A percentile compares a stretch with the other conserved stretches of the same genome.
These are phyloP conservation scores for Vararia minispora DNA, from an alignment of 768 basidiomycete species.

Conservation along the genomic window DNA sequence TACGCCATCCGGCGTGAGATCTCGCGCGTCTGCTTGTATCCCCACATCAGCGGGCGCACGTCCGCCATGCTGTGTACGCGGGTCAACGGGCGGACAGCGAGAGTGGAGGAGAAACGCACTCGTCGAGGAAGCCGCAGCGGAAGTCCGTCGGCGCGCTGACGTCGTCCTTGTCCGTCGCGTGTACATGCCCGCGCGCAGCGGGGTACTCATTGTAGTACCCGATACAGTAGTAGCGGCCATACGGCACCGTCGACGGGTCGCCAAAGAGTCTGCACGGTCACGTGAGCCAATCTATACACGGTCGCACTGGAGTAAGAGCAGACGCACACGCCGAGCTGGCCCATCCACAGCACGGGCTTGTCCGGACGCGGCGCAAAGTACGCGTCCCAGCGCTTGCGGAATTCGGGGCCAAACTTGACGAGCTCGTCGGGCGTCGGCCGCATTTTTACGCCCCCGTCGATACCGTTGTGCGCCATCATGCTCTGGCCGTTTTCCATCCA, in stretches of 20 bases:
- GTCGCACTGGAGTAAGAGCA: neutral
- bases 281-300: neutral
- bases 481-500: conserved; percentile 32
- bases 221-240: conserved; percentile 12
- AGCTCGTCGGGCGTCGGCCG: conserved; percentile 41
- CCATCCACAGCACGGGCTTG: conserved; percentile 40
- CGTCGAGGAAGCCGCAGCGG: conserved; percentile 10
- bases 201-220: conserved; percentile 12
- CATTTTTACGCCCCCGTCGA: conserved; percentile 46
- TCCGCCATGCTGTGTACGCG: conserved; percentile 17
- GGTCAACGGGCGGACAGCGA: neutral
- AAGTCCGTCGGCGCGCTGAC: conserved; percentile 15
- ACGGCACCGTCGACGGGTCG: conserved; percentile 7
- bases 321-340: conserved; percentile 29
- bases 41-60: conserved; percentile 34
- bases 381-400: conserved; percentile 35
- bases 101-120: neutral
- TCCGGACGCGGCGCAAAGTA: conserved; percentile 42
- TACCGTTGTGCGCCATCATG: conserved; percentile 39
- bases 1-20: conserved; percentile 39
- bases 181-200: conserved; percentile 14
- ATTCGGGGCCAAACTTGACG: conserved; percentile 35
- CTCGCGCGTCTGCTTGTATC: conserved; percentile 47
- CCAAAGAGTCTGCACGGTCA: conserved; percentile 10
- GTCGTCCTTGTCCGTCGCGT: conserved; percentile 15